Conservation (phyloP, 1,139 yeast genomes). For the Taphrina communis region DNA sequence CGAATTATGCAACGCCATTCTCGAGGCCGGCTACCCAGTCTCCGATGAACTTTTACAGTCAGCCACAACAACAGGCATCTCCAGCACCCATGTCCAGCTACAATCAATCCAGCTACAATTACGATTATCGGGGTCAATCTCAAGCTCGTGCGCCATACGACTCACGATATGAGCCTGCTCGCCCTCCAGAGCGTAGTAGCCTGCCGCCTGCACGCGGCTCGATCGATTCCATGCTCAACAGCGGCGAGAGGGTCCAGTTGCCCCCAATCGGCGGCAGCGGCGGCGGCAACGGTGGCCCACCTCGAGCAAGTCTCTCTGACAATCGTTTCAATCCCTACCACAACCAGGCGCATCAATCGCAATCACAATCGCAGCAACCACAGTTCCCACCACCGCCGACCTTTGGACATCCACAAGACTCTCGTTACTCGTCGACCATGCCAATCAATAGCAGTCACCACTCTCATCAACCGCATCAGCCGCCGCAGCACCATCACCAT, state of each 20-base stretch:
- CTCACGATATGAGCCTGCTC: constrained; percentile 5
- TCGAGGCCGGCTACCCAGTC: constrained; percentile 15
- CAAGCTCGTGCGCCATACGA: constrained; percentile 4
- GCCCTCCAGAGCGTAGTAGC: constrained; percentile 1
- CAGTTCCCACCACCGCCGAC: constrained; percentile 14
- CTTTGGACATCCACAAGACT: constrained; percentile 1
- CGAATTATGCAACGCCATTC: neutral
- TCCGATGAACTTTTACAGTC: neutral
- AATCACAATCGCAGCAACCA: neutral
- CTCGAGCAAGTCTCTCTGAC: constrained; percentile 1
- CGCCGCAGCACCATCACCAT: neutral
- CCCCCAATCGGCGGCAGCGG: constrained; percentile 15
- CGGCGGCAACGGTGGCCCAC: too few relatives aligned
- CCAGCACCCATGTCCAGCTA: neutral
- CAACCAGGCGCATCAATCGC: neutral
- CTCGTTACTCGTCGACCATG: neutral
- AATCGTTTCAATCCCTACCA: constrained; percentile 3
- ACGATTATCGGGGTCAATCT: neutral
- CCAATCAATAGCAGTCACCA: neutral
- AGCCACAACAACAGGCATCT: constrained; percentile 10
- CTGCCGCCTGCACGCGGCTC: constrained; percentile 23
- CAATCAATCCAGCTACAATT: neutral
- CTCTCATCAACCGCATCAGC: constrained; percentile 1
- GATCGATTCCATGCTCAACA: constrained; percentile 32
- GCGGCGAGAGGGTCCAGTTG: constrained; percentile 27